Base-by-base conservation (phyloP, 2,329 filamentous ascomycete genomes). In the Colletotrichum cordylinicola region DNA sequence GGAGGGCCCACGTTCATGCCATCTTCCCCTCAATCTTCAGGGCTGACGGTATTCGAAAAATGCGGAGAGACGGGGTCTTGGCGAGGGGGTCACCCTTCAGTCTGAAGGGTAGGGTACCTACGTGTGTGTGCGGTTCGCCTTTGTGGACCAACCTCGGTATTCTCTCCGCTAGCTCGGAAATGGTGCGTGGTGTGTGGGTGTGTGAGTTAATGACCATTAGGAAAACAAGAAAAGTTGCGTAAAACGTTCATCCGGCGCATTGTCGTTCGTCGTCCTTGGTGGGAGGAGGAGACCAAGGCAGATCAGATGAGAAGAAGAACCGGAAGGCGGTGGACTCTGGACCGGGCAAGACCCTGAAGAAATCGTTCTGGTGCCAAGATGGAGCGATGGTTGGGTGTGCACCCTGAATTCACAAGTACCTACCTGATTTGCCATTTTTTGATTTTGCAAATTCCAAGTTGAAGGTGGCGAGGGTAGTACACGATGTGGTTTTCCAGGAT, bases 241-340 rank as follows among this genome's bases (percentile, higher is more conserved):
- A 72, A 67, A 68, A 67, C 69, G 56, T 75, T 73, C 73, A 68
- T 64, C 69, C 73, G 62, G 73, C 52, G 61, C 29, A 60, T n/a
- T 24, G 39, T 67, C 43, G 55, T 55, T 21, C 15, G 66, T 24
- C 29, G 29, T 29, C 33, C 33, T 24, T 58, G 43, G 33, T 31
- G 31, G 33, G 37, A 60, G 52, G 52, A 24, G 31, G 16, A 43
- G 24, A 33, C 35, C 24, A 62, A 56, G 33, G 58, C 27, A 56
- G 35, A 75, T 72, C 69, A 60, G 73, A 75, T 64, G 69, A 65
- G 73, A 75, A 64, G 56, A 64, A 37, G 55, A 56, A 61, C 52
- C 33, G 69, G 73, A 64, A 39, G 62, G 43, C 55, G 48, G 33
- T 56, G 56, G 61, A 60, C 37, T 35, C 27, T 56, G 33, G 61